Conservation (phyloP, 2,329 filamentous ascomycete genomes). For the Colletotrichum chrysophilum region DNA sequence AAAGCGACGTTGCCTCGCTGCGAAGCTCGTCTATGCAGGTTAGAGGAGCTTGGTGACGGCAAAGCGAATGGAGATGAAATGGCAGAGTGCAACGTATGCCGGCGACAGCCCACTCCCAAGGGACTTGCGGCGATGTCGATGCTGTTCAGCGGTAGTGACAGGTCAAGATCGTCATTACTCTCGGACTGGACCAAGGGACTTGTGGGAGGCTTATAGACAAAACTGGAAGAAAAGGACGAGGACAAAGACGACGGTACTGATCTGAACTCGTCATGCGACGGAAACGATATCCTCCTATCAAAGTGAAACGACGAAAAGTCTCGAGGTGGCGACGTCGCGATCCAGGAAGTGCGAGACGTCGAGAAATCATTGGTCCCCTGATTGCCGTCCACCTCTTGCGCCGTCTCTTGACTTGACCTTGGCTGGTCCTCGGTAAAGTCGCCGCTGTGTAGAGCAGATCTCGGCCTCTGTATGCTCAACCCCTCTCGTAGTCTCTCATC, state of each 20-base stretch:
- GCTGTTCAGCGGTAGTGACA: conserved; percentile 57
- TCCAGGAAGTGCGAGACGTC: conserved; percentile 43
- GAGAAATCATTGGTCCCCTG: conserved; percentile 12
- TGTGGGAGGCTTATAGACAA: conserved; percentile 85
- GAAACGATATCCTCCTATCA: conserved; percentile 36
- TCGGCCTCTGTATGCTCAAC: conserved; percentile 77
- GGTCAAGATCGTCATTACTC: conserved; percentile 79
- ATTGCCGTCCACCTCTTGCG: neutral
- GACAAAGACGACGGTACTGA: conserved; percentile 66
- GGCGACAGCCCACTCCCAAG: conserved; percentile 49
- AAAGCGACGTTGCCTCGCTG: conserved; percentile 64
- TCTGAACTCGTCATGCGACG: conserved; percentile 40
- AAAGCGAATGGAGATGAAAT: conserved; percentile 49
- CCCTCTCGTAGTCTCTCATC: conserved; percentile 56
- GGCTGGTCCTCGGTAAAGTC: conserved; percentile 59
- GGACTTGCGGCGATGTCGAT: conserved; percentile 50
- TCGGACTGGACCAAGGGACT: conserved; percentile 90
- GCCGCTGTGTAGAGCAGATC: conserved; percentile 75
- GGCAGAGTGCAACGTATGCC: conserved; percentile 76
- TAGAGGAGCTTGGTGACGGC: conserved; percentile 38
- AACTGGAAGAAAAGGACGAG: conserved; percentile 78
- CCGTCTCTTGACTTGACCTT: neutral
- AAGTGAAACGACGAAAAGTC: conserved; percentile 53
- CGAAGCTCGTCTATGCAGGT: conserved; percentile 26
- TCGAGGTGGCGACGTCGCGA: conserved; percentile 61